These are phyloP conservation scores for Neonectria coccinea DNA, from an alignment of 2,329 filamentous ascomycete species.

Conservation along the genomic window DNA sequence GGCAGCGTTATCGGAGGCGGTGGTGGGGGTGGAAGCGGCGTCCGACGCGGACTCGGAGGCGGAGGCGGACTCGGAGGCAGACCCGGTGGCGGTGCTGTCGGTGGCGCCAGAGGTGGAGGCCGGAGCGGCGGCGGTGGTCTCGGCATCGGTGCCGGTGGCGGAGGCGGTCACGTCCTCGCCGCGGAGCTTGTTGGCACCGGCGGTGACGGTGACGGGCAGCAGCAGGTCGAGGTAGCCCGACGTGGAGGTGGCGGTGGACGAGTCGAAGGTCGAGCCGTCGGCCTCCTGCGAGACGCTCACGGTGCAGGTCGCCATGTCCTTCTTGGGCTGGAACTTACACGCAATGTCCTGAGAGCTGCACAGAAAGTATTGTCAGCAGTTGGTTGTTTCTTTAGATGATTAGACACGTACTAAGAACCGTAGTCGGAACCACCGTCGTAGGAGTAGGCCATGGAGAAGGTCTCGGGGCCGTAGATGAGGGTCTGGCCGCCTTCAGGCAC, in stretches of 20 bases:
- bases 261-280: conserved; percentile 7
- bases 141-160: background rate
- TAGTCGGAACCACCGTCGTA: conserved; percentile 21
- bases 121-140: conserved; percentile 34
- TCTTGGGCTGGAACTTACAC: conserved; percentile 45
- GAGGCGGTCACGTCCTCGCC: conserved; percentile 16
- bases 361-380: conserved; percentile 1
- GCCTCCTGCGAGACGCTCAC: conserved; percentile 12
- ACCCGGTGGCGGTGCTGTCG: conserved; percentile 22
- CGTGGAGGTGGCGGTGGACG: conserved; percentile 13
- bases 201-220: conserved; percentile 52
- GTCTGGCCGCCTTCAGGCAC: conserved; percentile 33
- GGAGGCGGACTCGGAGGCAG: conserved; percentile 20
- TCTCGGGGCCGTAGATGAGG: conserved; percentile 47
- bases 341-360: conserved; percentile 34
- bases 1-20: conserved; percentile 46
- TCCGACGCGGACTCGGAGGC: conserved; percentile 18
- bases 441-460: conserved; percentile 37
- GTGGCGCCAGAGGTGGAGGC: conserved; percentile 35
- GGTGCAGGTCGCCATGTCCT: conserved; percentile 43
- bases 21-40: conserved; percentile 31
- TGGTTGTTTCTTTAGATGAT: background rate
- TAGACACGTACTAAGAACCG: conserved; percentile 35
- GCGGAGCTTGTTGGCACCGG: conserved; percentile 52
- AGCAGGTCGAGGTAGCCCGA: conserved; percentile 38